phyloP scores from a whole-genome alignment of 768 basidiomycete genomes.

The Lentinula raphanica region DNA sequence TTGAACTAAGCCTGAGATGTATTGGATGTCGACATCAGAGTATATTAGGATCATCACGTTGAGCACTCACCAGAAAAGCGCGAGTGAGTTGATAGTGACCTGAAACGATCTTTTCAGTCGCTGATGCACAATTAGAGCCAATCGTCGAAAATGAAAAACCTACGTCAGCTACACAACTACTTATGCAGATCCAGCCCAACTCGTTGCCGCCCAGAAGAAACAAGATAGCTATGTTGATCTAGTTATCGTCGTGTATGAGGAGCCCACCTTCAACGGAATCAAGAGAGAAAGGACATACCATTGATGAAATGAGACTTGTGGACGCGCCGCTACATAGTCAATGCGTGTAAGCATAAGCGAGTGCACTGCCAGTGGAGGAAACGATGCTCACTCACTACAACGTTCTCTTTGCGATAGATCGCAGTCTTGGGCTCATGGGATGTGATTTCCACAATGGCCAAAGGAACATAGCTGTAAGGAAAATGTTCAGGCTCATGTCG shows the following conservation, averaged over 20 bases:
- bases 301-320: conserved; percentile 3
- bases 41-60: too few species aligned
- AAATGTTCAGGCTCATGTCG: conserved; percentile 1
- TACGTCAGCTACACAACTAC: conserved; percentile 3
- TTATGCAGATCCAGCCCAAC: conserved; percentile 5
- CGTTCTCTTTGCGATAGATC: conserved; percentile 1
- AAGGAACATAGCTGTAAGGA: conserved; percentile 7
- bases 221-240: conserved; percentile 3
- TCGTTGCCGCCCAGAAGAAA: background rate
- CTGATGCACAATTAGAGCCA: too few species aligned
- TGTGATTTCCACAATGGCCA: conserved; percentile 4
- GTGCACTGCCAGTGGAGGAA: too few species aligned
- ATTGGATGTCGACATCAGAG: too few species aligned
- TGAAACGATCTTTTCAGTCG: background rate
- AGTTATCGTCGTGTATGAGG: background rate
- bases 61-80: background rate
- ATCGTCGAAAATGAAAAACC: background rate
- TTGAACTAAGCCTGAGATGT: conserved; percentile 3
- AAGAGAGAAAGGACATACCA: background rate
- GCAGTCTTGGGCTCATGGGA: conserved; percentile 4
- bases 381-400: conserved; percentile 6
- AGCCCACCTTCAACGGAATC: too few species aligned
- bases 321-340: conserved; percentile 1
- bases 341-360: background rate
- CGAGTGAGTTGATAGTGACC: conserved; percentile 2